Percentiles rank a stretch among this genome's conserved stretches.
Evolutionary conservation across 2,329 filamentous ascomycete species (phyloP).

Genomic region (Cladobotryum protrusum): DNA sequence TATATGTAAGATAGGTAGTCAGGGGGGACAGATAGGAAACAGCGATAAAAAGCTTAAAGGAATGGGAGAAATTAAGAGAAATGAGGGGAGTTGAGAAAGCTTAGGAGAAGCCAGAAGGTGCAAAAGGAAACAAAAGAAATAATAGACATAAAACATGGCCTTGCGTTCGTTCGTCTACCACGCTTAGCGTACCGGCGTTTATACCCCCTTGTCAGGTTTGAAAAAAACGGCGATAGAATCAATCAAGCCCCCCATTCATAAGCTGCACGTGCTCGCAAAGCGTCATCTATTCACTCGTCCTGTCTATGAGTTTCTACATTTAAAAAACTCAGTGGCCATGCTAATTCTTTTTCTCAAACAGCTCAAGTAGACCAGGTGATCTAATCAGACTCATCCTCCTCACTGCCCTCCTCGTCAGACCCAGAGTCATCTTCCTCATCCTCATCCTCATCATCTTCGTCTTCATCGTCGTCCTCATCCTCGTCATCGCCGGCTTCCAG

Average conservation of each 20-base stretch:
- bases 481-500: constrained; percentile 61
- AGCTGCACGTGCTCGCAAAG: too few species aligned
- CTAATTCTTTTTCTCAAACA: background rate
- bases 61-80: too few species aligned
- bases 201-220: too few species aligned
- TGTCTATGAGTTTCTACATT: background rate
- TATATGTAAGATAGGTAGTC: too few species aligned
- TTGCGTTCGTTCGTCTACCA: too few species aligned
- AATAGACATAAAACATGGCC: background rate
- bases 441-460: constrained; percentile 32
- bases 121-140: background rate
- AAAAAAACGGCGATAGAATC: too few species aligned
- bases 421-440: constrained; percentile 22
- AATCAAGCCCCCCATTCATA: too few species aligned
- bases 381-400: constrained; percentile 4
- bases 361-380: background rate
- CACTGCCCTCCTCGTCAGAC: constrained; percentile 4
- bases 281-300: background rate
- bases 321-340: background rate
- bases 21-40: too few species aligned
- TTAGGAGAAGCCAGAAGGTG: background rate
- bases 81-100: background rate
- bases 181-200: too few species aligned
- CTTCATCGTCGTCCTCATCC: constrained; percentile 45
- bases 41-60: too few species aligned